Evolutionary conservation across 352 stramenopile species (phyloP), one percentile per base, ranked within the genome.

Genomic region (Phytophthora cryptogea): DNA sequence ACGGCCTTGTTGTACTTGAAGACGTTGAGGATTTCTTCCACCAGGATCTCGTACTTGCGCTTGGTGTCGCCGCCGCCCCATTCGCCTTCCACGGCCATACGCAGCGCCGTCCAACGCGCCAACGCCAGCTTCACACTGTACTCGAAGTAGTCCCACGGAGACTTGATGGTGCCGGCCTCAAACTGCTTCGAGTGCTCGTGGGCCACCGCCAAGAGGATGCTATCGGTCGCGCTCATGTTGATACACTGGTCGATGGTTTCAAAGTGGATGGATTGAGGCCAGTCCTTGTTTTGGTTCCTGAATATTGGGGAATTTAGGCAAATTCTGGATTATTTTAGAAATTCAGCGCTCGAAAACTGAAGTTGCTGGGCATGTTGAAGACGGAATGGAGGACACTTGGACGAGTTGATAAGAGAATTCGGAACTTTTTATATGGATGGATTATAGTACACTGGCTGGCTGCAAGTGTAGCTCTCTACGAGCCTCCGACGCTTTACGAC

Each of bases 1-100:
- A 94, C 78, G 2, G 45, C 39, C 53, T 91, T 90, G 59, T 89
- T 85, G 63, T 88, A 90, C 66, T 92, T 92, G 72, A 89, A 92
- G 14, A 90, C 67, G 57, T 84, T 74, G 14, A 94, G 60, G 47
- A 92, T 80, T 66, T 92, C 81, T 10, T 89, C 86, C 17, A 91
- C 59, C 49, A 94, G 64, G 46, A 92, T 83, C 64, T 92, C 81
- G 59, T 86, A 91, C 75, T 94, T 94, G 66, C 80, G 79, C 17
- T 70, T 71, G 43, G 78, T 92, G 68, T 94, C 83, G 50, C 85
- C 85, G 43, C 83, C 83, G 53, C 85, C 85, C 85, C 85, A 94
- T 55, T 92, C 80, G 59, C 85, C 85, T 49, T 92, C 85, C 16
- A 94, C 70, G 32, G 85, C 85, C 80, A 94, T 92, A 48, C 85